These are phyloP conservation scores for Polytrichum commune DNA, from an alignment of 225 moss, liverwort and hornwort genomes.

Conservation along the genomic window DNA sequence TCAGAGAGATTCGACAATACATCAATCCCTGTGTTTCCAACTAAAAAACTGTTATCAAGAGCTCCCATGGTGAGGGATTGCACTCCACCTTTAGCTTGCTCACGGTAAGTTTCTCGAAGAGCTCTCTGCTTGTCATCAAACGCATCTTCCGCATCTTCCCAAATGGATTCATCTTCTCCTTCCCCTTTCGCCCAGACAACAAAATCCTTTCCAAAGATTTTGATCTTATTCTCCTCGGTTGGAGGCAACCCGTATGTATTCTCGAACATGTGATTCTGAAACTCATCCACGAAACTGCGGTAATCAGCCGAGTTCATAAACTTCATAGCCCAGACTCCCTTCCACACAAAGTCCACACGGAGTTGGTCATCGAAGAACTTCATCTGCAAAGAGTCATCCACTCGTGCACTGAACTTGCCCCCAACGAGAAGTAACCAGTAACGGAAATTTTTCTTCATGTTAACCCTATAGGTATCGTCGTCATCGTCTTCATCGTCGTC, in stretches of 20 bases:
- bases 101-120: conserved; percentile 49
- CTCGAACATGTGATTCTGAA: conserved; percentile 48
- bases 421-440: conserved; percentile 59
- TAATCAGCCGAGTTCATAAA: conserved; percentile 57
- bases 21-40: conserved; percentile 54
- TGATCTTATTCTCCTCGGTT: conserved; percentile 63
- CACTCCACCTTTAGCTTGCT: conserved; percentile 43
- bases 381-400: conserved; percentile 44
- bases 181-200: conserved; percentile 67
- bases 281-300: conserved; percentile 47
- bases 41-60: conserved; percentile 54
- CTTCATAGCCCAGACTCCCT: conserved; percentile 66
- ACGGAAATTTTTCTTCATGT: conserved; percentile 28
- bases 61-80: conserved; percentile 64
- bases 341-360: conserved; percentile 56
- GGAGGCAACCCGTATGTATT: conserved; percentile 49
- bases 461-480: conserved; percentile 53
- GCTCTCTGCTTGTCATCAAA: conserved; percentile 52
- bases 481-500: conserved; percentile 54
- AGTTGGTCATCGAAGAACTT: conserved; percentile 60
- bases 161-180: conserved; percentile 60
- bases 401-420: conserved; percentile 42
- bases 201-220: conserved; percentile 64
- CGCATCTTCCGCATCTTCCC: conserved; percentile 61
- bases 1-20: conserved; percentile 52